Evolutionary conservation across 768 basidiomycete species (phyloP).

Genomic region (Naematelia encephala): DNA sequence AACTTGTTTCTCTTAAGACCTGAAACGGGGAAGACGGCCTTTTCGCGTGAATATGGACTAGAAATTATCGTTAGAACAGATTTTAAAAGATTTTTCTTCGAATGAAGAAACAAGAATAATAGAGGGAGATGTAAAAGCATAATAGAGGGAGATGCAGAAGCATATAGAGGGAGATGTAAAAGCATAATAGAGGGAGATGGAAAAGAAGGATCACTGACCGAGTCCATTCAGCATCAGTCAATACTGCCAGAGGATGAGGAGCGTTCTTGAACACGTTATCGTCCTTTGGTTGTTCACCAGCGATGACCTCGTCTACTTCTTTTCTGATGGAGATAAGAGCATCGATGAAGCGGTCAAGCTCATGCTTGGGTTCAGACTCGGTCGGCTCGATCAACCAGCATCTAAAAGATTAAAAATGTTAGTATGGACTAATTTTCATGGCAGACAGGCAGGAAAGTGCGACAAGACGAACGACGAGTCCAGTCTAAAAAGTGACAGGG

Average conservation of each 20-base stretch:
- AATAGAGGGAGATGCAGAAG: not conserved
- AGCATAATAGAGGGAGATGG: not conserved
- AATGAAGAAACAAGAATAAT: too few species aligned
- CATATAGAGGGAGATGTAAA: not conserved
- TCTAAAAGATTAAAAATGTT: slow-evolving; percentile 5
- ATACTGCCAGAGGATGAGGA: slow-evolving; percentile 77
- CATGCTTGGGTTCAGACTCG: slow-evolving; percentile 88
- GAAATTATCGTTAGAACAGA: too few species aligned
- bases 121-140: not conserved
- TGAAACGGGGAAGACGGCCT: slow-evolving; percentile 84
- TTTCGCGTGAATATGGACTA: slow-evolving; percentile 75
- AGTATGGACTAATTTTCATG: slow-evolving; percentile 53
- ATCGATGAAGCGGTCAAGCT: slow-evolving; percentile 94
- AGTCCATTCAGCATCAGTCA: slow-evolving; percentile 80
- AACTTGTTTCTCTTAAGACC: slow-evolving; percentile 86
- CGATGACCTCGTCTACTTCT: slow-evolving; percentile 82
- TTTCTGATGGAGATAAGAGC: slow-evolving; percentile 95
- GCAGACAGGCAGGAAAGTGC: not conserved
- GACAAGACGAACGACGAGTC: not conserved
- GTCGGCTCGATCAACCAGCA: slow-evolving; percentile 82
- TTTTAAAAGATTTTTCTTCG: too few species aligned
- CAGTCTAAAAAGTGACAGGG: not conserved
- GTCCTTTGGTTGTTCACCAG: slow-evolving; percentile 81
- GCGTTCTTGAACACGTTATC: slow-evolving; percentile 93
- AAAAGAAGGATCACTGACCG: slow-evolving; percentile 56